Evolutionary conservation across 2,329 filamentous ascomycete genomes (phyloP).

Genomic region (Penicillium sp.): DNA sequence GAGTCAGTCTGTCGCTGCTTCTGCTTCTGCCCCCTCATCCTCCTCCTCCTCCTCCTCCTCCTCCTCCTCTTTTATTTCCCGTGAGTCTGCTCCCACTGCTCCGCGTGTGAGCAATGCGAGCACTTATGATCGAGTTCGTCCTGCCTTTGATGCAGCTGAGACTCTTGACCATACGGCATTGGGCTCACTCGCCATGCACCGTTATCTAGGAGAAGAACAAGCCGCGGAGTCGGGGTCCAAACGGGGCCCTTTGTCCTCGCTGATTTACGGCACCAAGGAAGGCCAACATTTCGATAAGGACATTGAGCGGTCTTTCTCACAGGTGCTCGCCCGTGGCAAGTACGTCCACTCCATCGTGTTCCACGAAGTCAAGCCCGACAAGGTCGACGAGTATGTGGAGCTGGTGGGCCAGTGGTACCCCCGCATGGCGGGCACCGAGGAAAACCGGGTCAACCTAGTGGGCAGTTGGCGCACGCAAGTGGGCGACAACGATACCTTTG

Average conservation of each 20-base stretch:
- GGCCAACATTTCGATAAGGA: constrained; percentile 92
- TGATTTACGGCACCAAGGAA: constrained; percentile 97
- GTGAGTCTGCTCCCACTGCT: constrained; percentile 54
- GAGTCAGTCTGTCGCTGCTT: constrained; percentile 70
- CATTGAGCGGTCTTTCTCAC: constrained; percentile 94
- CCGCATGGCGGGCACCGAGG: constrained; percentile 77
- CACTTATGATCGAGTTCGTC: constrained; percentile 34
- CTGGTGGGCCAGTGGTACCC: constrained; percentile 93
- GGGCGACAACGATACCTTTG: constrained; percentile 94
- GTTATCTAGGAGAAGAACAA: constrained; percentile 62
- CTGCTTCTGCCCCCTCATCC: constrained; percentile 47
- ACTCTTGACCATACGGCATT: constrained; percentile 55
- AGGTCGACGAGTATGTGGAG: constrained; percentile 91
- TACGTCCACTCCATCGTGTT: constrained; percentile 98
- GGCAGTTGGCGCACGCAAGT: constrained; percentile 99
- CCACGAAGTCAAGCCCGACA: constrained; percentile 93
- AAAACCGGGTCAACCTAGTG: constrained; percentile 94
- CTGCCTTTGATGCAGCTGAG: constrained; percentile 50
- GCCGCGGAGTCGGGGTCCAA: constrained; percentile 66
- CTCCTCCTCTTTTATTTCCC: constrained; percentile 27
- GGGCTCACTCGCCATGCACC: constrained; percentile 65
- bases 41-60: constrained; percentile 30
- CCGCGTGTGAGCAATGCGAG: constrained; percentile 54
- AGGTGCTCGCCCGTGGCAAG: constrained; percentile 92
- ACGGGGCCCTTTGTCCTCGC: constrained; percentile 76